phyloP scores from a whole-genome alignment of 2,329 filamentous ascomycete genomes.

The Canariomyces notabilis region DNA sequence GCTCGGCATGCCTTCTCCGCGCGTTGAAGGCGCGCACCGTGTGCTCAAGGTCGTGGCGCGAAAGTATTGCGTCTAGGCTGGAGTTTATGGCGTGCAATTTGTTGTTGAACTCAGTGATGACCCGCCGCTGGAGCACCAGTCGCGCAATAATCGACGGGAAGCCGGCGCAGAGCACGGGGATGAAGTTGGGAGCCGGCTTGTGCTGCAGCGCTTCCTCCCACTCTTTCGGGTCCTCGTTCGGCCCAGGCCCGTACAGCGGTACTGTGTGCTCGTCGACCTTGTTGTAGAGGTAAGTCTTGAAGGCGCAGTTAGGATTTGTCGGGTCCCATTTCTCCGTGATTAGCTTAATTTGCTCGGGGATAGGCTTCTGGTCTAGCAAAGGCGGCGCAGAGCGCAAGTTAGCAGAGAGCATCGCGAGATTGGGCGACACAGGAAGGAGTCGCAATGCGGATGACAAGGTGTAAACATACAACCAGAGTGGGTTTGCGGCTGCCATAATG shows the following conservation, averaged over 20 bases:
- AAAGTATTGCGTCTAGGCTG: constrained; percentile 65
- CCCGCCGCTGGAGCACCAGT: constrained; percentile 65
- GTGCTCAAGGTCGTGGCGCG: constrained; percentile 70
- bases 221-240: constrained; percentile 67
- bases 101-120: constrained; percentile 64
- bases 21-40: constrained; percentile 70
- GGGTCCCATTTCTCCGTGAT: constrained; percentile 73
- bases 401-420: constrained; percentile 9
- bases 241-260: constrained; percentile 68
- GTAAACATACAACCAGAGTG: constrained; percentile 41
- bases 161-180: constrained; percentile 71
- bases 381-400: constrained; percentile 17
- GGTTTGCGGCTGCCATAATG: constrained; percentile 50
- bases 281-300: constrained; percentile 86
- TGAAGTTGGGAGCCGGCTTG: constrained; percentile 70
- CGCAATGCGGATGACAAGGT: not conserved
- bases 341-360: constrained; percentile 67
- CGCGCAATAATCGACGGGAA: constrained; percentile 68
- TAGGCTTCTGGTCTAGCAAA: constrained; percentile 59
- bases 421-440: not conserved
- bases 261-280: constrained; percentile 68
- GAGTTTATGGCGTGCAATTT: constrained; percentile 76
- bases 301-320: constrained; percentile 60
- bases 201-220: constrained; percentile 81
- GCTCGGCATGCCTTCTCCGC: constrained; percentile 64